Percentiles rank a stretch among this genome's conserved stretches.
These are phyloP conservation scores for Sporothrix euskadiensis DNA, from an alignment of 2,329 filamentous ascomycete genomes.

Conservation along the genomic window DNA sequence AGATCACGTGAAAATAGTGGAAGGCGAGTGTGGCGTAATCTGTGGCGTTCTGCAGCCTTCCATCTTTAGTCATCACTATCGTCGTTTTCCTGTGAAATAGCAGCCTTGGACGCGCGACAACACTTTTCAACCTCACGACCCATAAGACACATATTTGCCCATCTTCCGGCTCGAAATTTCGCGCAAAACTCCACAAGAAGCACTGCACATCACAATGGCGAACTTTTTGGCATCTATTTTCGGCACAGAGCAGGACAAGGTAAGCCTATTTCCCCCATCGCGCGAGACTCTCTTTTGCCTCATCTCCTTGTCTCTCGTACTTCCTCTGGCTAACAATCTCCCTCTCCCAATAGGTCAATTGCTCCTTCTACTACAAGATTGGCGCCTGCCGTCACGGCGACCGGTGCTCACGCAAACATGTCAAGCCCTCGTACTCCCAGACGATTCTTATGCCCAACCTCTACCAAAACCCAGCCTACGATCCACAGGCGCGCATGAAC, in stretches of 20 bases:
- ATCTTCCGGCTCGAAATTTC: background rate
- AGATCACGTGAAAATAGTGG: background rate
- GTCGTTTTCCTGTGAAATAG: background rate
- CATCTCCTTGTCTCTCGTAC: slow-evolving; percentile 2
- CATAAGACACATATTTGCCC: background rate
- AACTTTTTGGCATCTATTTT: slow-evolving; percentile 99
- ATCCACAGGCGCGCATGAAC: slow-evolving; percentile 97
- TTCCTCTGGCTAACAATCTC: background rate
- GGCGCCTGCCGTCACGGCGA: slow-evolving; percentile 98
- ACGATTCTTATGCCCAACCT: slow-evolving; percentile 98
- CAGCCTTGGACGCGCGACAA: background rate
- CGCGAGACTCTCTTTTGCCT: slow-evolving; percentile 30
- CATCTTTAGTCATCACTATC: slow-evolving; percentile 11
- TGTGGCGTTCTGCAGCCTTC: slow-evolving; percentile 29
- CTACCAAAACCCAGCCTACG: slow-evolving; percentile 98
- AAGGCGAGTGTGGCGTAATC: slow-evolving; percentile 22
- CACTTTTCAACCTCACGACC: background rate
- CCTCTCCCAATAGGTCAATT: slow-evolving; percentile 66
- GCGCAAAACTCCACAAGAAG: background rate
- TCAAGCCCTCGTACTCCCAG: slow-evolving; percentile 97
- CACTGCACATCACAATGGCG: slow-evolving; percentile 63
- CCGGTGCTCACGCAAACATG: slow-evolving; percentile 96
- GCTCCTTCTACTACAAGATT: slow-evolving; percentile 99
- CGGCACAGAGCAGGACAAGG: slow-evolving; percentile 97
- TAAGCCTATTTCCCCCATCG: slow-evolving; percentile 24